Evolutionary conservation across 139 green algal genomes (phyloP), one percentile per base, ranked within the genome.

Genomic region (Coelastrella sp.): DNA sequence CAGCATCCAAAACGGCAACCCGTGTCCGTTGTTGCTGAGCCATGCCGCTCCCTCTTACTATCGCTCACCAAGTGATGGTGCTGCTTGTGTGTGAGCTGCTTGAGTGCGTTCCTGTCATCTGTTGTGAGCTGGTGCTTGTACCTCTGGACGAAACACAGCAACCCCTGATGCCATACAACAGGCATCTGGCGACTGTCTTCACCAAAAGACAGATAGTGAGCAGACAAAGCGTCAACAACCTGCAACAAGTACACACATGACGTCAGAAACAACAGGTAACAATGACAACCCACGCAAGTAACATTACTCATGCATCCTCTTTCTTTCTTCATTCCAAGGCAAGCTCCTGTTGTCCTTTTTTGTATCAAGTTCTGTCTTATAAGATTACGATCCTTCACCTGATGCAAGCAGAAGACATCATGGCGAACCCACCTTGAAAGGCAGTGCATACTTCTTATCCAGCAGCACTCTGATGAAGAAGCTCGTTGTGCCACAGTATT

Each of bases 371-470:
- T n/a, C n/a, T n/a, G n/a, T n/a, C n/a, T n/a, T n/a, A n/a, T n/a
- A n/a, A n/a, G n/a, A n/a, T n/a, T n/a, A n/a, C n/a, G n/a, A n/a
- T n/a, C n/a, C n/a, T n/a, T n/a, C n/a, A n/a, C n/a, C n/a, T n/a
- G n/a, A n/a, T n/a, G n/a, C n/a, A n/a, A n/a, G n/a, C n/a, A n/a
- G n/a, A n/a, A n/a, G n/a, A n/a, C n/a, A n/a, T n/a, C n/a, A n/a
- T n/a, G n/a, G n/a, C n/a, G n/a, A n/a, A n/a, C 75, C 2, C 50
- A 84, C 78, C 82, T 93, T 91, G 91, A 98, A 98, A 6, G 97
- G 97, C 90, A 99, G 87, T 9, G 97, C 96, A 86, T 99, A 99
- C 90, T 98, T 98, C 92, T 99, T 99, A 90, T 99, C 96, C 87
- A 99, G 89, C 86, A 99, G 91, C 71, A 98, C 93, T 19, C 94